phyloP scores from a whole-genome alignment of 2,329 filamentous ascomycete genomes.

The Botrytis byssoidea region DNA sequence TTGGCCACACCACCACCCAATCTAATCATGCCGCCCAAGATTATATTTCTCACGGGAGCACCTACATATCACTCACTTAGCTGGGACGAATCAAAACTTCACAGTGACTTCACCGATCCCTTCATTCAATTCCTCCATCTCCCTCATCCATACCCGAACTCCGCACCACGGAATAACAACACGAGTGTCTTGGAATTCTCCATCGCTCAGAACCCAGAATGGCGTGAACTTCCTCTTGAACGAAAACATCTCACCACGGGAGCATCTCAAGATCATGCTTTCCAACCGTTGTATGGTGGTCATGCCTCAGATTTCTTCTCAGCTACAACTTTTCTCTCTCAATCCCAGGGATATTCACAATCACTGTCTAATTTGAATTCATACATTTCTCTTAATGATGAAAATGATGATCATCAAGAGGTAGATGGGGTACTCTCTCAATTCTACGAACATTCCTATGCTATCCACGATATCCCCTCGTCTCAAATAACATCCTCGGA shows the following conservation, averaged over 20 bases:
- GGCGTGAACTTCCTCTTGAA: conserved; percentile 55
- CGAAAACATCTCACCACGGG: conserved; percentile 50
- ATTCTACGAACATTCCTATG: conserved; percentile 78
- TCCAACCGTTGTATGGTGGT: conserved; percentile 37
- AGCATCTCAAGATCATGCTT: conserved; percentile 48
- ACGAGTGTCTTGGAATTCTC: conserved; percentile 14
- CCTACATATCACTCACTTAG: conserved; percentile 53
- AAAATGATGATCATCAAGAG: conserved; percentile 19
- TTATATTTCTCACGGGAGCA: conserved; percentile 41
- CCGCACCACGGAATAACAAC: conserved; percentile 16
- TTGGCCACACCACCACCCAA: neutral
- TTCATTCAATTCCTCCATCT: conserved; percentile 44
- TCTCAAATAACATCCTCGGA: conserved; percentile 53
- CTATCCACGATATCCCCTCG: conserved; percentile 63
- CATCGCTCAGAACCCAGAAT: conserved; percentile 36
- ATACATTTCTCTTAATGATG: conserved; percentile 7
- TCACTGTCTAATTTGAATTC: neutral
- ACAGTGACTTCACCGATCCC: conserved; percentile 46
- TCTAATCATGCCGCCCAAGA: conserved; percentile 15
- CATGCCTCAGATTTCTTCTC: conserved; percentile 48
- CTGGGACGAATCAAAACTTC: conserved; percentile 54
- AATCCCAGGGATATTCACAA: conserved; percentile 1
- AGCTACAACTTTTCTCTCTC: conserved; percentile 36
- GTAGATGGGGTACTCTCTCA: conserved; percentile 49
- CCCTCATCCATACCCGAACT: conserved; percentile 1